Percentiles rank a stretch among this genome's conserved stretches.
Conservation (phyloP, 2,329 filamentous ascomycete genomes). For the Aspergillus felis region DNA sequence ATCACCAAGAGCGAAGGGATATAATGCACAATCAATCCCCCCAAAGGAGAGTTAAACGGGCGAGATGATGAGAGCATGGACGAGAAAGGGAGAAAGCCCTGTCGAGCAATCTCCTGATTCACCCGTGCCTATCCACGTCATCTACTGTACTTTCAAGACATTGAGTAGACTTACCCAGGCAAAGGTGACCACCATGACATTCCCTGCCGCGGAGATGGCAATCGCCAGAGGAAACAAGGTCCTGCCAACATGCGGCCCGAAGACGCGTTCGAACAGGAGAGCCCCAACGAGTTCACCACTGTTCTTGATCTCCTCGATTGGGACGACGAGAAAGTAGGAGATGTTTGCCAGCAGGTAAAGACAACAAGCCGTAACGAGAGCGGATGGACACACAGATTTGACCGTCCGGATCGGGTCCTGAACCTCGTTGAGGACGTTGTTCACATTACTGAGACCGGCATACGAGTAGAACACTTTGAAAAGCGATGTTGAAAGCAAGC, state of each 20-base stretch:
- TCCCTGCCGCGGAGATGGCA: slow-evolving; percentile 64
- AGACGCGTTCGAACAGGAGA: slow-evolving; percentile 62
- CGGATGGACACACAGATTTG: slow-evolving; percentile 57
- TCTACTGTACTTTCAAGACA: slow-evolving; percentile 1
- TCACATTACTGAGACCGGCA: slow-evolving; percentile 62
- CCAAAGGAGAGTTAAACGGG: slow-evolving; percentile 64
- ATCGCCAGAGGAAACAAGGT: slow-evolving; percentile 60
- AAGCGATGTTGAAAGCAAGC: slow-evolving; percentile 61
- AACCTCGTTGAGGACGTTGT: slow-evolving; percentile 69
- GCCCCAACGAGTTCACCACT: slow-evolving; percentile 67
- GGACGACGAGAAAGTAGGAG: slow-evolving; percentile 61
- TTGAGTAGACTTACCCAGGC: slow-evolving; percentile 51
- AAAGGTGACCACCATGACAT: slow-evolving; percentile 71
- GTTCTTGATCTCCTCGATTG: slow-evolving; percentile 61
- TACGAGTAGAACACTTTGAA: slow-evolving; percentile 66
- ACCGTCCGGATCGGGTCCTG: slow-evolving; percentile 64
- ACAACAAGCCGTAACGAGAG: slow-evolving; percentile 58
- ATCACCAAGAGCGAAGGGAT: slow-evolving; percentile 67
- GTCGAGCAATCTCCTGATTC: slow-evolving; percentile 69
- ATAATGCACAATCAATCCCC: slow-evolving; percentile 65
- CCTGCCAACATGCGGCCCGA: slow-evolving; percentile 57
- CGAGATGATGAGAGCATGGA: slow-evolving; percentile 58
- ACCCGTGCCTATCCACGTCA: slow-evolving; percentile 53
- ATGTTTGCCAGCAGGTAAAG: slow-evolving; percentile 67
- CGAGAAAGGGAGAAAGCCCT: slow-evolving; percentile 66